Conservation (phyloP, 1,139 yeast species). For the Yamadazyma diddensiae region DNA sequence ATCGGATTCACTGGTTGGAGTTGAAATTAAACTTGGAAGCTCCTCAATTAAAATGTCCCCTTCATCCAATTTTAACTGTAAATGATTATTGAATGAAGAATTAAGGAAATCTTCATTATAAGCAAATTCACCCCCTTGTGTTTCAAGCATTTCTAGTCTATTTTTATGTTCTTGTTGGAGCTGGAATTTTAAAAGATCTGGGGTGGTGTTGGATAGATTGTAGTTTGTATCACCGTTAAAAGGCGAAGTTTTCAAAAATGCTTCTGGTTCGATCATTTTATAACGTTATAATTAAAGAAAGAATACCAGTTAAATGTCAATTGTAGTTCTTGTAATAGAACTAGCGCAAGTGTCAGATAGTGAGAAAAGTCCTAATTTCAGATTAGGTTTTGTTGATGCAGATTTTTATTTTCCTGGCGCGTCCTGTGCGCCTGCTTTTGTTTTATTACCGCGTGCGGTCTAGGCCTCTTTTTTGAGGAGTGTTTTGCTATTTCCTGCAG, state of each 20-base stretch:
- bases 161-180: slow-evolving; percentile 40
- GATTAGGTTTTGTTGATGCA: slow-evolving; percentile 2
- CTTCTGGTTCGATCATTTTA: slow-evolving; percentile 33
- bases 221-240: slow-evolving; percentile 25
- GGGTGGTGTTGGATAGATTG: slow-evolving; percentile 22
- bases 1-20: slow-evolving; percentile 19
- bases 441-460: background rate
- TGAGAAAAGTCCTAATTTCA: slow-evolving; percentile 1
- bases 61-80: slow-evolving; percentile 32
- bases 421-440: background rate
- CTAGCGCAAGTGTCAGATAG: no score
- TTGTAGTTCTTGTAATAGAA: background rate
- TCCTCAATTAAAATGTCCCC: slow-evolving; percentile 25
- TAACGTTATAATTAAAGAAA: background rate
- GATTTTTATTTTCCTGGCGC: background rate
- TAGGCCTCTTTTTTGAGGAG: no score
- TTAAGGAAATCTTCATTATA: slow-evolving; percentile 22
- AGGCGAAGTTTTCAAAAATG: slow-evolving; percentile 37
- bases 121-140: slow-evolving; percentile 8
- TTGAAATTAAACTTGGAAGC: slow-evolving; percentile 20
- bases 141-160: slow-evolving; percentile 22
- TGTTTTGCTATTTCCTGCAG: no score
- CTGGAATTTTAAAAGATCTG: slow-evolving; percentile 44
- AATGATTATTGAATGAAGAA: slow-evolving; percentile 35
- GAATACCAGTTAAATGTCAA: background rate